A percentile compares a stretch with the other conserved stretches of the same genome.
Conservation (phyloP, 2,329 filamentous ascomycete species). For the Diplodia scrobiculata region DNA sequence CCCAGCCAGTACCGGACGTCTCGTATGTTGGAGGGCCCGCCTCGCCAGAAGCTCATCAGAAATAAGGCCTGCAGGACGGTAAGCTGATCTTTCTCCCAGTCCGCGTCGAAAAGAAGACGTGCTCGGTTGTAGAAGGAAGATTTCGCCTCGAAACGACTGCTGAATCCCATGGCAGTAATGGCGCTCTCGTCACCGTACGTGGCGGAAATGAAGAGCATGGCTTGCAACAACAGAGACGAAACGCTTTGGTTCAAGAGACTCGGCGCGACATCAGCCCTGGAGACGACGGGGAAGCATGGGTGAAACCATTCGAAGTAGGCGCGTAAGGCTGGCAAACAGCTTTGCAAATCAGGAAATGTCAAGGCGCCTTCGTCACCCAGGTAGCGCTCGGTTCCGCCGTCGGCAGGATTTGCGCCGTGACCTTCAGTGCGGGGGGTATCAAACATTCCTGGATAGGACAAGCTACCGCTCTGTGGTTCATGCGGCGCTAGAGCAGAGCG, state of each 20-base stretch:
- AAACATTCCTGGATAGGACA: conserved; percentile 41
- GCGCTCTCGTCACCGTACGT: conserved; percentile 56
- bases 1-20: conserved; percentile 46
- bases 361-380: conserved; percentile 49
- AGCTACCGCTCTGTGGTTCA: conserved; percentile 35
- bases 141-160: conserved; percentile 55
- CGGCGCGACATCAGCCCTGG: conserved; percentile 50
- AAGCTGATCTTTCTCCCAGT: conserved; percentile 56
- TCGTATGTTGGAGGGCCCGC: conserved; percentile 45
- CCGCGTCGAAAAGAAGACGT: conserved; percentile 57
- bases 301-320: conserved; percentile 62
- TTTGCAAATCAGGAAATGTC: conserved; percentile 49
- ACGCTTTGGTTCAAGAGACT: conserved; percentile 48
- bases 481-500: conserved; percentile 43
- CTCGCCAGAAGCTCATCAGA: conserved; percentile 60
- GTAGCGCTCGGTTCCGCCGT: conserved; percentile 42
- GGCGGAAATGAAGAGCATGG: conserved; percentile 59
- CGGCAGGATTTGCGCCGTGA: conserved; percentile 43
- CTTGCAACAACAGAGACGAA: conserved; percentile 56
- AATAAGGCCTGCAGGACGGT: conserved; percentile 57
- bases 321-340: conserved; percentile 50
- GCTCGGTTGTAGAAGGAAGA: conserved; percentile 55
- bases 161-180: conserved; percentile 52
- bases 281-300: conserved; percentile 58
- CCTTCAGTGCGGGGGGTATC: conserved; percentile 42